These are phyloP conservation scores for Aspergillus amoenus DNA, from an alignment of 2,329 filamentous ascomycete species.

Conservation along the genomic window DNA sequence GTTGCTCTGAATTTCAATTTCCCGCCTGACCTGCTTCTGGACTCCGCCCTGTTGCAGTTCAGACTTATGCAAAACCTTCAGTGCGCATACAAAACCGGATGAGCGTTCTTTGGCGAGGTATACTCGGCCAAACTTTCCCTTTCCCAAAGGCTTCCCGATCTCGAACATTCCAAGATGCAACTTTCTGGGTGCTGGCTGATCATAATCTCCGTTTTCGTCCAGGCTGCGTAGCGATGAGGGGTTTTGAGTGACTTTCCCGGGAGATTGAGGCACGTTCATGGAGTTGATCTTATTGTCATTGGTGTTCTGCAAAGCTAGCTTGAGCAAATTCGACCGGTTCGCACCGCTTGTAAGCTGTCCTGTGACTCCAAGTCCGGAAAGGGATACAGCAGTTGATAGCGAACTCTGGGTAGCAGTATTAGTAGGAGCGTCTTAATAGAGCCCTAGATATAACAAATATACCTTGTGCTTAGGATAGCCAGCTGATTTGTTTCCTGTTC, in stretches of 20 bases:
- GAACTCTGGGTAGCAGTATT: constrained; percentile 40
- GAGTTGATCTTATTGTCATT: constrained; percentile 60
- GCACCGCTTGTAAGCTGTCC: constrained; percentile 47
- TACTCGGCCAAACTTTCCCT: constrained; percentile 84
- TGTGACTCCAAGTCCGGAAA: constrained; percentile 49
- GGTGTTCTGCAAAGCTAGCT: constrained; percentile 78
- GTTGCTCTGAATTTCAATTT: constrained; percentile 88
- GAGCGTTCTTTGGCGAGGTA: constrained; percentile 79
- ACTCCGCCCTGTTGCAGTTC: constrained; percentile 78
- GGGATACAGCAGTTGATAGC: constrained; percentile 47
- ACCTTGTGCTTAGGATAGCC: constrained; percentile 76
- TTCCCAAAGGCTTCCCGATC: constrained; percentile 80
- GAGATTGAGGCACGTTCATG: constrained; percentile 58
- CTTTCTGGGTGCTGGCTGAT: constrained; percentile 58
- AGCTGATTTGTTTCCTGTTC: constrained; percentile 55
- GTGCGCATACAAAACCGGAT: constrained; percentile 78
- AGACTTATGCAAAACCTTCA: constrained; percentile 83
- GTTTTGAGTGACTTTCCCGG: constrained; percentile 59
- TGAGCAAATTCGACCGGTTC: constrained; percentile 78
- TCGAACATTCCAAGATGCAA: constrained; percentile 95
- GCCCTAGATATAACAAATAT: constrained; percentile 22
- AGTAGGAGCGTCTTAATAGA: constrained; percentile 13
- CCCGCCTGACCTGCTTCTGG: constrained; percentile 82
- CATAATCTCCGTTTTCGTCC: constrained; percentile 52
- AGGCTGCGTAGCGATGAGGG: constrained; percentile 36